A percentile compares a stretch with the other conserved stretches of the same genome.
Evolutionary conservation across 2,329 filamentous ascomycete genomes (phyloP).

Genomic region (Chrysoporthe puriensis): DNA sequence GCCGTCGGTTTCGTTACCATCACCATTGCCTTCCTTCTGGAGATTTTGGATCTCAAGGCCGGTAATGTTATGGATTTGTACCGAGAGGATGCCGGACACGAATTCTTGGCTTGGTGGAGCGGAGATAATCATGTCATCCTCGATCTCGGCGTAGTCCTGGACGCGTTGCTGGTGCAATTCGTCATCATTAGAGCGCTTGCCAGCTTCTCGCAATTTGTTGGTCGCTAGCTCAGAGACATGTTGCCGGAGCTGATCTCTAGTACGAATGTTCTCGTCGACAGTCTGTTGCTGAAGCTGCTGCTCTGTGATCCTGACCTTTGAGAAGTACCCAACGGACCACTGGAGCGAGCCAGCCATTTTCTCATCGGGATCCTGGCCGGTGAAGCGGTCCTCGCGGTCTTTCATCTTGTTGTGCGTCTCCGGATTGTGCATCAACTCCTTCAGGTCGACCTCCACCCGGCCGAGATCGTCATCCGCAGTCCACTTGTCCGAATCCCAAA

Average conservation of each 20-base stretch:
- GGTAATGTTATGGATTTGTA: slow-evolving; percentile 75
- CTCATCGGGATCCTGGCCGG: slow-evolving; percentile 66
- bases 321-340: slow-evolving; percentile 74
- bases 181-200: slow-evolving; percentile 56
- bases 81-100: slow-evolving; percentile 68
- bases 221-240: slow-evolving; percentile 59
- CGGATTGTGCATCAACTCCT: slow-evolving; percentile 62
- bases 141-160: slow-evolving; percentile 64
- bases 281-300: slow-evolving; percentile 66
- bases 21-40: slow-evolving; percentile 57
- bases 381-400: slow-evolving; percentile 67
- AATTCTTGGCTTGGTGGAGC: slow-evolving; percentile 66
- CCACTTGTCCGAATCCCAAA: slow-evolving; percentile 76
- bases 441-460: slow-evolving; percentile 70
- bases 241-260: slow-evolving; percentile 60
- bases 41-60: slow-evolving; percentile 65
- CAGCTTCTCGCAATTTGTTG: slow-evolving; percentile 68
- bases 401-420: slow-evolving; percentile 65
- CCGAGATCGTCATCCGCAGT: slow-evolving; percentile 77
- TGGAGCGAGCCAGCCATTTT: slow-evolving; percentile 69
- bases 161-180: slow-evolving; percentile 70
- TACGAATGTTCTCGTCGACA: slow-evolving; percentile 59
- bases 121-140: slow-evolving; percentile 69
- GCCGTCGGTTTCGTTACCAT: slow-evolving; percentile 45
- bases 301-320: slow-evolving; percentile 66